Conservation (phyloP, 257 asterid species). For the Lycium barbarum region DNA sequence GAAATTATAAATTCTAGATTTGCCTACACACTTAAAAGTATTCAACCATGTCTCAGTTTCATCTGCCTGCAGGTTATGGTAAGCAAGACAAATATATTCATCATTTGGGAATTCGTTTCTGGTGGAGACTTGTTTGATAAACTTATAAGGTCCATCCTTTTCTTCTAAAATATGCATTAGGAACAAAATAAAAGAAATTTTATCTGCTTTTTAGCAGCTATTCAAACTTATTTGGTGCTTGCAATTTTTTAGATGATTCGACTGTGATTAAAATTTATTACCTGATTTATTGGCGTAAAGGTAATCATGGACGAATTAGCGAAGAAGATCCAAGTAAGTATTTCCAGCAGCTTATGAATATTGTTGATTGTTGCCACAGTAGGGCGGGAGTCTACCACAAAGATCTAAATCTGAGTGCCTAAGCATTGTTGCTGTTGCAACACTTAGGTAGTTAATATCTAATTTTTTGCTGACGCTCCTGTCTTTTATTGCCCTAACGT, state of each 20-base stretch:
- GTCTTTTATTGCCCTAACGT: no score
- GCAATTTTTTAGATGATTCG: not conserved
- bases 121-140: constrained; percentile 98
- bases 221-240: not conserved
- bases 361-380: constrained; percentile 92
- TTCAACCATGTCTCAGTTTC: not conserved
- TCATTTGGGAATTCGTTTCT: constrained; percentile 53
- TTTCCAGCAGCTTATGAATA: constrained; percentile 90
- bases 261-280: not conserved
- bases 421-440: not conserved
- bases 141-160: constrained; percentile 60
- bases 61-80: constrained; percentile 72
- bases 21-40: no score
- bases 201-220: not conserved
- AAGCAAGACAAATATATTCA: constrained; percentile 92
- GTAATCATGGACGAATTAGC: constrained; percentile 82
- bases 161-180: not conserved
- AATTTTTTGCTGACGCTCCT: no score
- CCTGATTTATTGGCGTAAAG: constrained; percentile 42
- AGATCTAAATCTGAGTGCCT: constrained; percentile 69
- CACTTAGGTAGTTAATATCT: no score
- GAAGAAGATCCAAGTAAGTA: constrained; percentile 91
- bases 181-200: not conserved
- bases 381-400: constrained; percentile 87
- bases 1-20: no score